Base-by-base conservation (phyloP, 2,329 filamentous ascomycete species). In the Penicillium sp. region DNA sequence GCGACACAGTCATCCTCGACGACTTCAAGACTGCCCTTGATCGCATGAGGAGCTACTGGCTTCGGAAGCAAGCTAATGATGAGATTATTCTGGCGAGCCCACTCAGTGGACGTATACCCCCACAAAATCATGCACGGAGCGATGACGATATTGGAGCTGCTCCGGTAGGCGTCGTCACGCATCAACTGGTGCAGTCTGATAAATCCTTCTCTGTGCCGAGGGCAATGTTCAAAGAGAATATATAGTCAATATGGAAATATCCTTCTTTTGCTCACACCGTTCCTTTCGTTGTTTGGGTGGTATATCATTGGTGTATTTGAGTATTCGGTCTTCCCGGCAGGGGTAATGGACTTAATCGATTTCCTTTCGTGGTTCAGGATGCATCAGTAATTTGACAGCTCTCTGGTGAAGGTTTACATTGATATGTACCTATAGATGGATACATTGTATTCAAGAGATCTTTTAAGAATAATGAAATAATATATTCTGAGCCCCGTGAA, bases 1-100 rank as follows among this genome's bases (percentile, higher is more conserved):
- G n/a, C n/a, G n/a, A n/a, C n/a, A n/a, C n/a, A n/a, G 83, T 88
- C 49, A 80, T 88, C 49, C 79, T 88, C 11, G 85, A 88, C 64
- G 85, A 88, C 63, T 88, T 88, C 79, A 87, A 87, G 65, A 86
- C 84, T 3, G 78, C 77, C 0, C 67, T 81, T 5, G 79, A 81
- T 55, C 64, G 61, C 20, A 57, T 74, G 33, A 68, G 71, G 23
- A 53, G 58, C 5, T 67, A 73, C 57, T 73, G 69, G 70, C 56
- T 73, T 23, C 56, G 60, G 31, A 72, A 71, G 47, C 68, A 67
- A 31, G 60, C 58, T 8, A 55, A 49, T 12, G 55, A 59, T 29
- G 61, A 69, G 29, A 49, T 64, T 8, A 51, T 64, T 1, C 47
- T 65, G 8, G 26, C 40, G 4, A 54, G n/a, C 14, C 14, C 48